Base-by-base conservation (phyloP, 176 grass and related monocot genomes). In the Thalia dealbata region DNA sequence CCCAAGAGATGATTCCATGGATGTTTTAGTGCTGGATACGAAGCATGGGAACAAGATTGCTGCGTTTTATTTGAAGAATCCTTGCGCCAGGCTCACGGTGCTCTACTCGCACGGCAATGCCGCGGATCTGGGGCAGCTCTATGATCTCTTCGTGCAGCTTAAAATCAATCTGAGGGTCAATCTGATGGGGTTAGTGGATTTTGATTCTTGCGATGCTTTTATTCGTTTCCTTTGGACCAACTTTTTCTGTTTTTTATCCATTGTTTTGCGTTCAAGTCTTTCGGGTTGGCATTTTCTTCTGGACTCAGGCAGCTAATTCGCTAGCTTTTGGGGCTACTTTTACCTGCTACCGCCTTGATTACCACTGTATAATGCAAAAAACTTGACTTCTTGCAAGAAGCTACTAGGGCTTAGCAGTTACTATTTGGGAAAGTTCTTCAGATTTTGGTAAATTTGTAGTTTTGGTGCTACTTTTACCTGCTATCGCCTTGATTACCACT, bases 91-190 rank as follows among this genome's bases (percentile, higher is more conserved):
- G 7, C 83, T 99, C 74, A 99, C 95, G 13, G 72, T 99, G 72
- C 90, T 99, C 80, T 99, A 99, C 78, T 99, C 95, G n/a, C 95
- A 99, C 63, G 95, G 95, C 75, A 99, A 99, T 74, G 95, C 95
- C 28, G 90, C 95, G 61, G 95, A 99, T 84, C 90, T 99, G 3
- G 95, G 88, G 6, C 95, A 95, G 74, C 84, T 99, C 74, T 99
- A 99, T 75, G 95, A 99, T 58, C 95, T 99, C 83, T 99, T 99
- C 71, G 85, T 86, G 64, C 89, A 99, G 90, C 95, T 99, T 83
- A 99, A 92, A 81, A 83, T 93, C 83, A 90, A 99, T 83, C 90
- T 99, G 83, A 93, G 89, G 78, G 79, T 99, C 74, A 99, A 99
- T 83, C 82, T 99, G 74, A 88, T 99, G 68, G 95, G 90, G 95